phyloP scores from a whole-genome alignment of 177 flowering plant species.

The Vitis hybrid region DNA sequence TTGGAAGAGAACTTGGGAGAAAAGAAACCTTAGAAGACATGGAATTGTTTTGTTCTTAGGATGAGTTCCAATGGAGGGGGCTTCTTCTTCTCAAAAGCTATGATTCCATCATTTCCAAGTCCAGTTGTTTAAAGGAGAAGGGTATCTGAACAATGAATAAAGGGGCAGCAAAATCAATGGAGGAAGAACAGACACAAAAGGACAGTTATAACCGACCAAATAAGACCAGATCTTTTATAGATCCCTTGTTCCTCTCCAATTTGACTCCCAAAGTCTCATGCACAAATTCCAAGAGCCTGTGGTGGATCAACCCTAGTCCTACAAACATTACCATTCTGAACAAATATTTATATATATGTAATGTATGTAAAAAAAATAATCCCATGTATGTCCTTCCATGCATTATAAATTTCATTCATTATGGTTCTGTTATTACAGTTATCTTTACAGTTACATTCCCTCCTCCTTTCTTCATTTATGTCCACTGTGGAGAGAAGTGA shows the following conservation, averaged over 20 bases:
- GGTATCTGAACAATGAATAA: conserved; percentile 22
- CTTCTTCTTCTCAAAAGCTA: conserved; percentile 4
- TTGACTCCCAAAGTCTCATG: conserved; percentile 18
- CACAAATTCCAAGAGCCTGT: conserved; percentile 26
- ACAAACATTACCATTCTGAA: not conserved
- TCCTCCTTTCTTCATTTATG: not conserved
- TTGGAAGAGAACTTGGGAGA: not conserved
- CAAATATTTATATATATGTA: not conserved
- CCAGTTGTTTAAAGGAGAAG: not conserved
- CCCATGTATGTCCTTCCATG: too few species aligned
- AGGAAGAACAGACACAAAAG: conserved; percentile 15
- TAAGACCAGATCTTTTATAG: conserved; percentile 32
- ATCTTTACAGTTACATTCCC: conserved; percentile 5
- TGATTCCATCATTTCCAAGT: conserved; percentile 1
- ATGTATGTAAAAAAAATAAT: too few species aligned
- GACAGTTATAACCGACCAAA: conserved; percentile 28
- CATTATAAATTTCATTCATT: conserved; percentile 3
- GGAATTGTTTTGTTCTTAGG: not conserved
- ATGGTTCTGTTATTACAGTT: conserved; percentile 25
- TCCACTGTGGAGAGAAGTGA: not conserved
- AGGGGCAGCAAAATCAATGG: conserved; percentile 28
- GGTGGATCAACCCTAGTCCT: not conserved
- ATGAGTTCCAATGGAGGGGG: conserved; percentile 9
- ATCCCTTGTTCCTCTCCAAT: conserved; percentile 25
- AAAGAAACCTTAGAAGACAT: not conserved